phyloP scores from a whole-genome alignment of 2,329 filamentous ascomycete genomes.

The Zopfia rhizophila region DNA sequence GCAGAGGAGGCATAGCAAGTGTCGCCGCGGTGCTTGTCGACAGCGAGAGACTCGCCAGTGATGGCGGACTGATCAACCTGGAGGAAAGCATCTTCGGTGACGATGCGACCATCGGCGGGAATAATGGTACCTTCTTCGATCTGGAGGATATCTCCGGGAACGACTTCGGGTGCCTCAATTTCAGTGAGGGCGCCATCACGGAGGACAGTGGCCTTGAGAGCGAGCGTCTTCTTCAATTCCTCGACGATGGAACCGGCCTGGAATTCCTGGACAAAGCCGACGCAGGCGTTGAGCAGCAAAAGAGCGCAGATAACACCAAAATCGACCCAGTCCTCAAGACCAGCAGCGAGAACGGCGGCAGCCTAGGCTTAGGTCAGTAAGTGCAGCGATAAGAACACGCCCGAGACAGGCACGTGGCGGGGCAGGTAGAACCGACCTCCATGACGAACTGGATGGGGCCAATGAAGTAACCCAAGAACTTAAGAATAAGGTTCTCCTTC shows the following conservation, averaged over 20 bases:
- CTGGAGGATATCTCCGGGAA: slow-evolving; percentile 89
- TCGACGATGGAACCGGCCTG: slow-evolving; percentile 92
- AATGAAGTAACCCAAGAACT: slow-evolving; percentile 84
- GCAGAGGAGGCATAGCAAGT: slow-evolving; percentile 85
- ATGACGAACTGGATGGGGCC: slow-evolving; percentile 95
- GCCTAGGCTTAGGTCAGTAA: slow-evolving; percentile 44
- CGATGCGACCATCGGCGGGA: slow-evolving; percentile 85
- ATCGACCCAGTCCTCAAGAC: slow-evolving; percentile 90
- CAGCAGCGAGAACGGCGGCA: slow-evolving; percentile 82
- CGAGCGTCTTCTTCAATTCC: slow-evolving; percentile 89
- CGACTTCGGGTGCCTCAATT: slow-evolving; percentile 83
- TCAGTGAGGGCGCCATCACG: slow-evolving; percentile 82
- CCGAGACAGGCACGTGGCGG: not conserved
- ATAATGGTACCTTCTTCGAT: slow-evolving; percentile 93
- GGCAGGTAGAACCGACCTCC: slow-evolving; percentile 67
- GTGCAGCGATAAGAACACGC: not conserved
- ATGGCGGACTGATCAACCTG: slow-evolving; percentile 94
- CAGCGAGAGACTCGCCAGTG: slow-evolving; percentile 90
- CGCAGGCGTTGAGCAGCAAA: slow-evolving; percentile 82
- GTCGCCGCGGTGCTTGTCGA: slow-evolving; percentile 87
- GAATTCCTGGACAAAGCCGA: slow-evolving; percentile 90
- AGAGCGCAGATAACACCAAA: slow-evolving; percentile 90
- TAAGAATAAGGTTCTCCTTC: slow-evolving; percentile 84
- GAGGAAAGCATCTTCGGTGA: slow-evolving; percentile 84
- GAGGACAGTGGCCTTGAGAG: slow-evolving; percentile 86